phyloP scores from a whole-genome alignment of 768 basidiomycete genomes.

The Trametes elegans region DNA sequence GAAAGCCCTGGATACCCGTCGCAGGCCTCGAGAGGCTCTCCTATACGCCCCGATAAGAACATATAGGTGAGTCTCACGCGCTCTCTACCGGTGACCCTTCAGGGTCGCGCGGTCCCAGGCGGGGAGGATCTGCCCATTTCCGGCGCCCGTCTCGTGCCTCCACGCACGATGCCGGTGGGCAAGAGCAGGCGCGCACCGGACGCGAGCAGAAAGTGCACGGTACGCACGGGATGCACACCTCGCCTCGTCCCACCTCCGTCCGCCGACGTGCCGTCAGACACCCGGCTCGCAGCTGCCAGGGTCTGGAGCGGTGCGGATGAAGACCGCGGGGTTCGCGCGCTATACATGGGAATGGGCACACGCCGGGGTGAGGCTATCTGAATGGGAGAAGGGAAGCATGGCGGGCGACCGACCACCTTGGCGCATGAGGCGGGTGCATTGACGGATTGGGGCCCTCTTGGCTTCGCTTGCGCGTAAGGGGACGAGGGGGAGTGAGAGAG shows the following conservation, averaged over 20 bases:
- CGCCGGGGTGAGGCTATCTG: neutral
- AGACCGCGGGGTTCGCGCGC: neutral
- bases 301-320: neutral
- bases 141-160: neutral
- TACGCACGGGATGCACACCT: neutral
- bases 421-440: neutral
- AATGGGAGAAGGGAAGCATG: neutral
- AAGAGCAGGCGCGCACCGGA: neutral
- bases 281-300: neutral
- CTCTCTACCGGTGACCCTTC: neutral
- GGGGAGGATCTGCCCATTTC: neutral
- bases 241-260: neutral
- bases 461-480: too few relatives aligned
- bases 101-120: neutral
- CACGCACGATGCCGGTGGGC: neutral
- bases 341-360: neutral
- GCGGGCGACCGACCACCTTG: neutral
- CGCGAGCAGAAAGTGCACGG: neutral
- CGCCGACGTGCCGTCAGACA: neutral
- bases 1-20: neutral
- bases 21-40: neutral
- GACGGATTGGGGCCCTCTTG: neutral
- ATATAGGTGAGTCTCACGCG: neutral
- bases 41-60: neutral
- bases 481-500: too few relatives aligned